Evolutionary conservation across 805 yeast species (phyloP), one percentile per base, ranked within the genome.

Genomic region (Lachancea meyersii): DNA sequence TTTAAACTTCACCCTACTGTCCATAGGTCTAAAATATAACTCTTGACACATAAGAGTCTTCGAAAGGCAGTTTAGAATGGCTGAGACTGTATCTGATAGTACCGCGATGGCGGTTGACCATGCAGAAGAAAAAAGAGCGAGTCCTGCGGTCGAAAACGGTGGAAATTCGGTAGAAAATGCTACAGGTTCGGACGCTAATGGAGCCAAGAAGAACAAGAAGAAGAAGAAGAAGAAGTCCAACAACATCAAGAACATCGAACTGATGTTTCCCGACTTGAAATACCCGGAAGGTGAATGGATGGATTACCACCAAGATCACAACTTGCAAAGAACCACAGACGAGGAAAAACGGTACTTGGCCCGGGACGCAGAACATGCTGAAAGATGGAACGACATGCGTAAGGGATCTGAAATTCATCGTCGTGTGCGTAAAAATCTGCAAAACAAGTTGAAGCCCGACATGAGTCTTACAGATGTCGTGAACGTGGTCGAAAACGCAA

Each of bases 341-440:
- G 97, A 86, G 57, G 98, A 93, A 60, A 76, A 80, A 62, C 72
- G 96, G 51, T 82, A 86, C 53, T 64, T 80, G 52, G 93, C 85
- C 52, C 74, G 86, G 45, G 57, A 57, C 37, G 36, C 45, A 19
- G 78, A 76, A 53, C 73, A 71, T 52, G 70, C 72, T 51, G 64
- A 68, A 40, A 73, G 70, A 41, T 86, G 94, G 84, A 82, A 88
- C 49, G 96, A 89, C 48, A 80, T 88, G 67, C 79, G 99, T 57
- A 87, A 87, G 59, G 98, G 89, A 43, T 96, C 97, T 2, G 99
- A 93, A 62, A 82, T 89, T 40, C 99, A 93, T 62, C 77, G 97
- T 51, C 75, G 95, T 55, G 97, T 86, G 9, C 77, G 98, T 55
- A 78, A 78, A 48, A 79, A 85, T 60, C 85, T 94, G 1, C 82